Evolutionary conservation across 106 monocot genomes (phyloP).

Genomic region (Iris macrosiphon): DNA sequence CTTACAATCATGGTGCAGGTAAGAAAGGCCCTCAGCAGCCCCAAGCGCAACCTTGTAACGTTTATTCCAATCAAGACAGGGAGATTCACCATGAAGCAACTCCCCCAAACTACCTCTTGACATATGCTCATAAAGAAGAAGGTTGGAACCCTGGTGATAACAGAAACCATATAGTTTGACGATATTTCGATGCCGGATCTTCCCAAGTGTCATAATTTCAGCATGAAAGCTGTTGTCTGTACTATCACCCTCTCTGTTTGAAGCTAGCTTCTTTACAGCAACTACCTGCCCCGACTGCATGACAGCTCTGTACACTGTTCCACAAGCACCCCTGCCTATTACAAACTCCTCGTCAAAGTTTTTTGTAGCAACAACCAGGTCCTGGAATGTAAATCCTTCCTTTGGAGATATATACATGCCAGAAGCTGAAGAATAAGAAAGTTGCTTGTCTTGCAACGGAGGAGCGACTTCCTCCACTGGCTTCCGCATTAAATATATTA

Average conservation of each 20-base stretch:
- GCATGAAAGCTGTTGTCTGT: constrained; percentile 81
- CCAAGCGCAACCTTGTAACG: constrained; percentile 83
- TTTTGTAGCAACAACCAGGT: constrained; percentile 68
- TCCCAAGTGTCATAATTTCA: constrained; percentile 89
- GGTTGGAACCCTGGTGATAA: constrained; percentile 71
- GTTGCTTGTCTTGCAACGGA: constrained; percentile 60
- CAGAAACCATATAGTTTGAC: constrained; percentile 90
- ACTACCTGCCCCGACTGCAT: constrained; percentile 55
- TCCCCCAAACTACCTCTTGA: constrained; percentile 85
- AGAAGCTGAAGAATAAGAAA: constrained; percentile 29
- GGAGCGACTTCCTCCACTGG: constrained; percentile 54
- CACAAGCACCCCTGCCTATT: constrained; percentile 87
- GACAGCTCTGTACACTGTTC: constrained; percentile 76
- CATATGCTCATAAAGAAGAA: constrained; percentile 95
- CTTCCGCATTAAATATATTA: constrained; percentile 56
- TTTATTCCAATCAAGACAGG: constrained; percentile 59
- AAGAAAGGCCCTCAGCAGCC: constrained; percentile 87
- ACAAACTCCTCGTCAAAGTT: constrained; percentile 74
- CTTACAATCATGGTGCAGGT: constrained; percentile 94
- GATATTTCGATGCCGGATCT: constrained; percentile 91
- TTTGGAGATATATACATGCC: constrained; percentile 46
- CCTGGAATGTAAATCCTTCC: constrained; percentile 59
- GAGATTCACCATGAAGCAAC: constrained; percentile 52
- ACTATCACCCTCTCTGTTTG: constrained; percentile 69
- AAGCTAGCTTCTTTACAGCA: constrained; percentile 84